Evolutionary conservation across 2,329 filamentous ascomycete genomes (phyloP).

Genomic region (Leptoxyphium fumago): DNA sequence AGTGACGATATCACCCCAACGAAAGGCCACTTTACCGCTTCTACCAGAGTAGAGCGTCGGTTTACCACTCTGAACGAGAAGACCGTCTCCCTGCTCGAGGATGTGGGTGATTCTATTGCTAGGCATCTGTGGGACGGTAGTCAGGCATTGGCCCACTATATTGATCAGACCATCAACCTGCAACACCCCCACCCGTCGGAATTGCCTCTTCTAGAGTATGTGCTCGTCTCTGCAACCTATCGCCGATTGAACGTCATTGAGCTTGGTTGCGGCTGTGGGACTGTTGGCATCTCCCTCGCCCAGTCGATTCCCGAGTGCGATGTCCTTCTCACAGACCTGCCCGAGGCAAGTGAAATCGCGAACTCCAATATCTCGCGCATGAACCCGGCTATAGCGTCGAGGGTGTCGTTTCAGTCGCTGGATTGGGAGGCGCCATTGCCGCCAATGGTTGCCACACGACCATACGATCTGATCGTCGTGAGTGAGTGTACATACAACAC

Average conservation of each 20-base stretch:
- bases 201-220: conserved; percentile 22
- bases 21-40: conserved; percentile 26
- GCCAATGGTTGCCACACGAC: conserved; percentile 16
- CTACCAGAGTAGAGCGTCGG: conserved; percentile 41
- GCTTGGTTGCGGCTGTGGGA: conserved; percentile 53
- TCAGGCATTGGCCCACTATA: conserved; percentile 39
- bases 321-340: conserved; percentile 49
- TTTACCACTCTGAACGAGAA: conserved; percentile 29
- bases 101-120: conserved; percentile 59
- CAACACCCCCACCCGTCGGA: conserved; percentile 11
- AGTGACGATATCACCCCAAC: conserved; percentile 31
- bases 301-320: conserved; percentile 36
- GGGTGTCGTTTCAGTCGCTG: conserved; percentile 36
- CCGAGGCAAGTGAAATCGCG: conserved; percentile 48
- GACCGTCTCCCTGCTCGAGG: conserved; percentile 45
- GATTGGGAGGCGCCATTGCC: conserved; percentile 45
- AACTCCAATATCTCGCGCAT: conserved; percentile 37
- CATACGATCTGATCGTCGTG: conserved; percentile 47
- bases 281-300: conserved; percentile 50
- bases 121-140: conserved; percentile 57
- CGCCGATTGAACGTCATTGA: conserved; percentile 41
- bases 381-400: conserved; percentile 27
- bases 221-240: conserved; percentile 24
- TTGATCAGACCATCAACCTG: conserved; percentile 29
- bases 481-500: conserved; percentile 63